phyloP scores from a whole-genome alignment of 805 yeast species.

The Saccharomycopsis oosterbeekiorum region DNA sequence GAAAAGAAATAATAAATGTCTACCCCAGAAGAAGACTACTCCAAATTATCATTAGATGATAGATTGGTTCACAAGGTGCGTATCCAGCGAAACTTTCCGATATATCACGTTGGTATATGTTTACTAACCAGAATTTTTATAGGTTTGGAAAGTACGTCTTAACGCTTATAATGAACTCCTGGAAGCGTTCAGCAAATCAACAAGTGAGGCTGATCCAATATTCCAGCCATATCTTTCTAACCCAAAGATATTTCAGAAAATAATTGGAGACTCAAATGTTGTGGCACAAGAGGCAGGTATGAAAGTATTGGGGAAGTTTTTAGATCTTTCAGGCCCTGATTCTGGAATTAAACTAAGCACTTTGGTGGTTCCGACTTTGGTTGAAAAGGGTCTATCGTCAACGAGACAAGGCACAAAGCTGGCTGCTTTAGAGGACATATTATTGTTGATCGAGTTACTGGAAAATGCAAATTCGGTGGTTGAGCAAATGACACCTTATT shows the following conservation, averaged over 20 bases:
- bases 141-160: conserved; percentile 72
- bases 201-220: conserved; percentile 45
- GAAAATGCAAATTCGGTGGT: conserved; percentile 57
- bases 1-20: conserved; percentile 4
- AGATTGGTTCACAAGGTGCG: conserved; percentile 53
- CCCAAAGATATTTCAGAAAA: conserved; percentile 46
- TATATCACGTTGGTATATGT: conserved; percentile 5
- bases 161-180: conserved; percentile 66
- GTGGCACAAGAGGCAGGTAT: conserved; percentile 86
- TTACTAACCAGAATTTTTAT: background rate
- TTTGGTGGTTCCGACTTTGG: conserved; percentile 39
- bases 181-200: conserved; percentile 40
- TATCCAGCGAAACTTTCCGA: conserved; percentile 2
- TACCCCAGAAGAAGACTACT: conserved; percentile 42
- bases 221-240: conserved; percentile 40
- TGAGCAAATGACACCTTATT: conserved; percentile 54
- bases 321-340: conserved; percentile 45
- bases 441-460: conserved; percentile 49
- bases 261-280: conserved; percentile 73
- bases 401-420: conserved; percentile 65
- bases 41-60: conserved; percentile 54
- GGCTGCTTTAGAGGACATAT: conserved; percentile 50
- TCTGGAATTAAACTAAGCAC: conserved; percentile 33
- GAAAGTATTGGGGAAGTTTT: conserved; percentile 40
- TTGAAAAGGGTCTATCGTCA: conserved; percentile 78